Evolutionary conservation across 2,329 filamentous ascomycete species (phyloP).

Genomic region (Fusarium globosum): DNA sequence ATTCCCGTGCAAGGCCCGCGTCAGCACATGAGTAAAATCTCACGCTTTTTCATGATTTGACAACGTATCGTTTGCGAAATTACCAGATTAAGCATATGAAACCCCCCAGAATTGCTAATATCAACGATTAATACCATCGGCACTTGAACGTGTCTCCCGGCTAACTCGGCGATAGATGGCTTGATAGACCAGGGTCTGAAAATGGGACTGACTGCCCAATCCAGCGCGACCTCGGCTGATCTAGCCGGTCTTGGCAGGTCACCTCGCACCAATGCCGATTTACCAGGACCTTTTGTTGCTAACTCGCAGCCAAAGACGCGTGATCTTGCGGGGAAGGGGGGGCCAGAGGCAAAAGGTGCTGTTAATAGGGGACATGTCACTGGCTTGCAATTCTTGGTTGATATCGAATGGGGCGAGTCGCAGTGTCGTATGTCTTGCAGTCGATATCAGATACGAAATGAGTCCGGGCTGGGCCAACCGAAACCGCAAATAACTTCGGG

Average conservation of each 20-base stretch:
- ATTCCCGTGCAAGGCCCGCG: not conserved
- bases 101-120: not conserved
- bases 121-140: not conserved
- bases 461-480: not conserved
- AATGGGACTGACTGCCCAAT: slow-evolving; percentile 5
- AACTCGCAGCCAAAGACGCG: not conserved
- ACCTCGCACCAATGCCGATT: not conserved
- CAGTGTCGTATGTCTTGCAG: not conserved
- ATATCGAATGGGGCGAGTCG: not conserved
- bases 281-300: slow-evolving; percentile 15
- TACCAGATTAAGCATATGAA: not conserved
- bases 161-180: slow-evolving; percentile 16
- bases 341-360: not conserved
- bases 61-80: not conserved
- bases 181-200: not conserved
- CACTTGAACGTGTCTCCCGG: not conserved
- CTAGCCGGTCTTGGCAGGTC: slow-evolving; percentile 17
- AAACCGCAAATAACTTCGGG: slow-evolving; percentile 1
- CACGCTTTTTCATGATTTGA: not conserved
- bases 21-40: not conserved
- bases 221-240: not conserved
- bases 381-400: slow-evolving; percentile 4
- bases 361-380: slow-evolving; percentile 6
- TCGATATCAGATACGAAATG: slow-evolving; percentile 16
- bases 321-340: slow-evolving; percentile 4